Base-by-base conservation (phyloP, 1,139 yeast genomes). In the Yamadazyma sp. region DNA sequence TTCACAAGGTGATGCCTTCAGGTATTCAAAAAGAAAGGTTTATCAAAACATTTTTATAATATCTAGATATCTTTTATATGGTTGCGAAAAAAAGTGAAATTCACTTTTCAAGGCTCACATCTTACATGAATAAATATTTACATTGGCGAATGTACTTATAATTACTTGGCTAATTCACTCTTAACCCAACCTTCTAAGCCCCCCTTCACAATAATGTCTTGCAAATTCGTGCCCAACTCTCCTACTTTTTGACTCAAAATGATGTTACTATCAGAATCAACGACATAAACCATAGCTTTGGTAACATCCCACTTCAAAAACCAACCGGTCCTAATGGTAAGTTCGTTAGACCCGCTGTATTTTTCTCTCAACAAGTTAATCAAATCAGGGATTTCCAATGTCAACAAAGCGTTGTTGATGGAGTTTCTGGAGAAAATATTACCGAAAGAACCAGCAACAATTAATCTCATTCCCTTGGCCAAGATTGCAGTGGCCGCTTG, bases 121-220 rank as follows among this genome's bases (percentile, higher is more conserved):
- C n/a, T n/a, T n/a, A n/a, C n/a, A n/a, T n/a, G 10, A 31, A 31
- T 31, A 31, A 31, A 22, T 31, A 31, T 20, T 7, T 20, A 31
- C 34, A 20, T 16, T 16, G 17, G 7, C 10, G 8, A 30, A 12
- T 20, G 10, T 5, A 29, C 12, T 9, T 27, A 17, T 12, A 34
- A 6, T 24, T 37, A 37, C 24, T 50, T 57, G 53, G 65, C 64
- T 45, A 86, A 70, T 62, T 86, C 87, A 33, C 91, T 76, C 65
- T 79, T 85, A 46, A 92, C 98, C 98, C 98, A 92, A 34, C 96
- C 95, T 75, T 92, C 99, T 46, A 92, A 79, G 39, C 99, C 99
- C 36, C 98, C 98, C 63, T 89, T 85, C 52, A 92, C 91, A 51
- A 92, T 92, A 54, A 92, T 92, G 53, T 92, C 98, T 68, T 92